Percentiles rank a stretch among this genome's conserved stretches.
phyloP scores from a whole-genome alignment of 208 protist genomes.

The Crithidia sp. region DNA sequence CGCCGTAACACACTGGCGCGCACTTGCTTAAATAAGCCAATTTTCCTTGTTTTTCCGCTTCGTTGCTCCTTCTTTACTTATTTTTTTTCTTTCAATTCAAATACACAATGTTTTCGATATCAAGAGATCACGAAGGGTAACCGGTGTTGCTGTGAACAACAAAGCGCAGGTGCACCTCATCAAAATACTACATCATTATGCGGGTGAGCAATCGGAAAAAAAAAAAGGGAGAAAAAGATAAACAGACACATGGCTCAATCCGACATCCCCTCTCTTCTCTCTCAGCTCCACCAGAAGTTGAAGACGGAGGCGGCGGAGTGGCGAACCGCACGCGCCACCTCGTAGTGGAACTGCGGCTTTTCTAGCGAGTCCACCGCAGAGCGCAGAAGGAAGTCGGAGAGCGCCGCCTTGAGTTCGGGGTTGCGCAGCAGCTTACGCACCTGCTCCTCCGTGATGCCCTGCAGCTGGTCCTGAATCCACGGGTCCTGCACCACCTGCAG shows the following conservation, averaged over 20 bases:
- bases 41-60: too few relatives aligned
- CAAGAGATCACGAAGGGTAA: not conserved
- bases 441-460: constrained; percentile 78
- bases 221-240: not conserved
- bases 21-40: too few relatives aligned
- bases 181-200: not conserved
- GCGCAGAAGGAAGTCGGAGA: constrained; percentile 66
- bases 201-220: not conserved
- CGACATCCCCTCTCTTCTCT: too few relatives aligned
- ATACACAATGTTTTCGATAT: not conserved
- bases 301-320: constrained; percentile 44
- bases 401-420: constrained; percentile 48
- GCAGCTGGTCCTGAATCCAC: constrained; percentile 87
- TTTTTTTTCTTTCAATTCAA: not conserved
- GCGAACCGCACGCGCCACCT: constrained; percentile 65
- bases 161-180: not conserved
- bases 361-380: constrained; percentile 58
- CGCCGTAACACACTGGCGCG: too few relatives aligned
- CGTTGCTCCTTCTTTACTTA: too few relatives aligned
- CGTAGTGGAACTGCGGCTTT: constrained; percentile 65
- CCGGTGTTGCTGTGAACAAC: not conserved
- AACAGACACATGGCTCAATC: too few relatives aligned
- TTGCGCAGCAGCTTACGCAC: constrained; percentile 66
- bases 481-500: constrained; percentile 79
- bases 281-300: constrained; percentile 57